phyloP scores from a whole-genome alignment of 2,329 filamentous ascomycete species.

The Colletotrichum endophyticum region DNA sequence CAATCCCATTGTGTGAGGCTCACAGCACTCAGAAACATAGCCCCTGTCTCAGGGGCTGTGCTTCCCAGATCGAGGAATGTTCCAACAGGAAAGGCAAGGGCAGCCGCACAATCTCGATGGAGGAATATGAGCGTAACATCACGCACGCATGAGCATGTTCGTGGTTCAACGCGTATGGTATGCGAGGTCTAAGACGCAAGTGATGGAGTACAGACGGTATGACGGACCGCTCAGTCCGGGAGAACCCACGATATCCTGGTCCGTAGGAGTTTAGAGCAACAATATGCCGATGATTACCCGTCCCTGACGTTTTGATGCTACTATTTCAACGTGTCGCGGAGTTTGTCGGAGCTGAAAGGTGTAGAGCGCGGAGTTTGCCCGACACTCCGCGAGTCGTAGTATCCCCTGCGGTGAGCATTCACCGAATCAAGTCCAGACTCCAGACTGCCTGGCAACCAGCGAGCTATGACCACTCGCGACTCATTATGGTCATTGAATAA shows the following conservation, averaged over 20 bases:
- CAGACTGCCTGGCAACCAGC: background rate
- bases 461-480: background rate
- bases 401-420: background rate
- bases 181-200: background rate
- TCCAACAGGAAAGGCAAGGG: background rate
- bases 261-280: rapidly evolving
- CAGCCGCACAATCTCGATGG: background rate
- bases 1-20: slow-evolving; percentile 21
- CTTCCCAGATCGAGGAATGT: background rate
- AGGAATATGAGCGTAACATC: background rate
- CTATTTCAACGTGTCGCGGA: background rate
- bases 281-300: background rate
- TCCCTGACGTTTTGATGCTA: rapidly evolving
- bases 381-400: background rate
- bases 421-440: background rate
- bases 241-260: background rate
- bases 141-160: background rate
- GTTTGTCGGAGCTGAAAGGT: background rate
- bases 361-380: background rate
- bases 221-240: background rate
- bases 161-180: background rate
- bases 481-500: background rate
- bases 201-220: background rate
- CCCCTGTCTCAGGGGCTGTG: background rate
- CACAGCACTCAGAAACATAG: background rate